Evolutionary conservation across 2,329 filamentous ascomycete genomes (phyloP).

Genomic region (Grosmannia clavigera): DNA sequence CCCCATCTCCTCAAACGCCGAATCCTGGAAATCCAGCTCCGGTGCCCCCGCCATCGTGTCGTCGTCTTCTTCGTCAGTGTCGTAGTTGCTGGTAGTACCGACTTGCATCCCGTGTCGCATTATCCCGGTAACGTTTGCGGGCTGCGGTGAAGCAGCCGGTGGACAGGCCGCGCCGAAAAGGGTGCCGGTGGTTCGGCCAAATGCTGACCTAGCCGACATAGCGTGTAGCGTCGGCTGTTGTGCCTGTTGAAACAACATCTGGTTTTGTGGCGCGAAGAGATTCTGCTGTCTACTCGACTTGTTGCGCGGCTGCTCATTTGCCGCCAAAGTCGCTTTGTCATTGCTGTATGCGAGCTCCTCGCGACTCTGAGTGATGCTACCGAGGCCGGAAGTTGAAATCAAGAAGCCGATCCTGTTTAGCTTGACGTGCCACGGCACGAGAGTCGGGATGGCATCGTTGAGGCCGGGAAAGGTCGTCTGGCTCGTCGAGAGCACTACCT

Average conservation of each 20-base stretch:
- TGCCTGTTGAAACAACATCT: neutral
- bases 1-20: conserved; percentile 44
- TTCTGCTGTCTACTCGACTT: too few species aligned
- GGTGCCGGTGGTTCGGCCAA: neutral
- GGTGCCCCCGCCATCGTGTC: conserved; percentile 5
- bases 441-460: conserved; percentile 39
- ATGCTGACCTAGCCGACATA: neutral
- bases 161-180: neutral
- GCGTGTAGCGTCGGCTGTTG: neutral
- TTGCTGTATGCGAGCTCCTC: conserved; percentile 23
- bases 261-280: neutral
- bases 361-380: conserved; percentile 24
- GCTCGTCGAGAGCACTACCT: conserved; percentile 49
- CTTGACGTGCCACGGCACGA: conserved; percentile 45
- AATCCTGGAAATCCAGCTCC: conserved; percentile 35
- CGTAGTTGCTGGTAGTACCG: neutral
- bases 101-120: too few species aligned
- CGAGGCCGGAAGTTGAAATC: neutral
- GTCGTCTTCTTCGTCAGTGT: conserved; percentile 10
- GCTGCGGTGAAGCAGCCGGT: too few species aligned
- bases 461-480: conserved; percentile 46
- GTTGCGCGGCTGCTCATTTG: neutral
- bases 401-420: conserved; percentile 20
- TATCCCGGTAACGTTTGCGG: too few species aligned
- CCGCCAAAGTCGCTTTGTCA: too few species aligned